Evolutionary conservation across 2,329 filamentous ascomycete genomes (phyloP).

Genomic region (Metarhizium brunneum): DNA sequence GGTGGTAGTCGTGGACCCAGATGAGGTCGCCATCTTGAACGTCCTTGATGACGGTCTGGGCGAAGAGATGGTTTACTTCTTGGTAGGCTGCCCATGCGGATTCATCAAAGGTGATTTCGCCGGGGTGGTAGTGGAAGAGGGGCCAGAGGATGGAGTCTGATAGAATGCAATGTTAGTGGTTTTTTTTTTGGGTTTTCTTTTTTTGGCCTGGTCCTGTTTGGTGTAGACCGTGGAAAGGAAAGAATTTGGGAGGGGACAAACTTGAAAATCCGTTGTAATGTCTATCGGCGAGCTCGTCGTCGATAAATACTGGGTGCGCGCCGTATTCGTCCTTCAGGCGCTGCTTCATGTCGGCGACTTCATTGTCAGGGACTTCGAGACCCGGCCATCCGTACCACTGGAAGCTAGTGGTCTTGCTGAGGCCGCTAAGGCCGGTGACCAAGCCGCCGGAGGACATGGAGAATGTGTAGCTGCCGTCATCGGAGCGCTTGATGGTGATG

Average conservation of each 20-base stretch:
- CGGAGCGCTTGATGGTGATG: conserved; percentile 90
- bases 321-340: conserved; percentile 80
- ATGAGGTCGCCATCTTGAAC: conserved; percentile 90
- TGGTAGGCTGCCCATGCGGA: conserved; percentile 87
- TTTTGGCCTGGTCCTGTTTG: too few relatives aligned
- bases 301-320: conserved; percentile 85
- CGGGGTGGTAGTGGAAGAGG: conserved; percentile 96
- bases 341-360: conserved; percentile 64
- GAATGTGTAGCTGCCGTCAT: conserved; percentile 86
- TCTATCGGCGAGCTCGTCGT: conserved; percentile 84
- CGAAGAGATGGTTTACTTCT: conserved; percentile 87
- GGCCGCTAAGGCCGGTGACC: conserved; percentile 83
- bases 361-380: conserved; percentile 77
- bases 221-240: not conserved
- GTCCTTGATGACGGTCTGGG: conserved; percentile 75
- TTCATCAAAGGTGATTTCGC: conserved; percentile 97
- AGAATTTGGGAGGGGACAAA: conserved; percentile 33
- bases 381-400: conserved; percentile 99
- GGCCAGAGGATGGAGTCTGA: conserved; percentile 96
- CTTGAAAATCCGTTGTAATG: conserved; percentile 99
- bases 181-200: too few relatives aligned
- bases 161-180: too few relatives aligned
- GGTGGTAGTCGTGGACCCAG: conserved; percentile 98
- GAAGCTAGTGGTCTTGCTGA: conserved; percentile 88
- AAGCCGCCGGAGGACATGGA: conserved; percentile 95